Conservation (phyloP, 2,329 filamentous ascomycete genomes). For the Calonectria crousiana region DNA sequence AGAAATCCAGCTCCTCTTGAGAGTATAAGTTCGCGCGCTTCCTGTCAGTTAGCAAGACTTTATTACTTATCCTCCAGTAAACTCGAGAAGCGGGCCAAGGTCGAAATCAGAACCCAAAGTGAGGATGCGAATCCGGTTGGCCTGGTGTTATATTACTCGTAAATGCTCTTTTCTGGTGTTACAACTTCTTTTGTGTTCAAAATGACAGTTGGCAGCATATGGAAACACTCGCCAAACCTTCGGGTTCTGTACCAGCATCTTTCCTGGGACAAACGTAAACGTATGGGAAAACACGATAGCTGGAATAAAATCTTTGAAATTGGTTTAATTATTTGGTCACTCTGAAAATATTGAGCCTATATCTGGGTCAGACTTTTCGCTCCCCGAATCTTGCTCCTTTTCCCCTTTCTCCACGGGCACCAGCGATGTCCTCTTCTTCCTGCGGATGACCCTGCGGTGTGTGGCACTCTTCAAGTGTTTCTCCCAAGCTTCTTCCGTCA, state of each 20-base stretch:
- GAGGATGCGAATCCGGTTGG: neutral
- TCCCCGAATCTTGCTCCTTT: conserved; percentile 12
- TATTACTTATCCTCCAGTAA: conserved; percentile 82
- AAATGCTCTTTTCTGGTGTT: neutral
- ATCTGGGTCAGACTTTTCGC: conserved; percentile 43
- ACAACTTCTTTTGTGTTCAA: neutral
- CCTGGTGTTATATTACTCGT: neutral
- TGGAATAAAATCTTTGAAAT: neutral
- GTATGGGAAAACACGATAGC: neutral
- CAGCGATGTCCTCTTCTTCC: conserved; percentile 53
- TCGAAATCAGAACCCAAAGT: conserved; percentile 62
- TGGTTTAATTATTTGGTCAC: conserved; percentile 11
- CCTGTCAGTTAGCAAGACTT: conserved; percentile 90
- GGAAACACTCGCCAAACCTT: neutral
- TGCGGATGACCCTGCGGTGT: conserved; percentile 51
- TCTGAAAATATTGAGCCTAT: conserved; percentile 45
- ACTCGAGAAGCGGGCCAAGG: conserved; percentile 85
- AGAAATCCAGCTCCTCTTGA: conserved; percentile 78
- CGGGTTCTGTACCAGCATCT: neutral
- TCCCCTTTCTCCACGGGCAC: conserved; percentile 45
- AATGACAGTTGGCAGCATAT: neutral
- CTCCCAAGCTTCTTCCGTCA: conserved; percentile 65
- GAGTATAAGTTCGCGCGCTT: conserved; percentile 83
- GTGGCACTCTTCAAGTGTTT: conserved; percentile 53
- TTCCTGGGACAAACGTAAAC: too few species aligned